Conservation (phyloP, 176 grass and related monocot genomes). For the Hordeum vulgare region MorexV3_pseudomolecules_assembly NC_058518.1:121899457-121899956, state of each 20-base stretch:
- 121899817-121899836: not conserved
- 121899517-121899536: not conserved
- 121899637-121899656: not conserved
- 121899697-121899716: not conserved
- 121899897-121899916: not conserved
- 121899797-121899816: not conserved
- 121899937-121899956: not conserved
- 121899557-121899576: not conserved
- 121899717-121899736: constrained; percentile 18
- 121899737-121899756: not conserved
- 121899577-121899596: constrained; percentile 13
- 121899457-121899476: constrained; percentile 1
- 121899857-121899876: not conserved
- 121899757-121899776: not conserved
- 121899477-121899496: not conserved
- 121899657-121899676: constrained; percentile 1
- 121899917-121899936: not conserved
- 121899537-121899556: not conserved
- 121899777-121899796: not conserved
- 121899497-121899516: not conserved
- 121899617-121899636: constrained; percentile 8
- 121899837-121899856: too few species aligned
- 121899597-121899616: constrained; percentile 47
- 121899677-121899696: constrained; percentile 5
- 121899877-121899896: not conserved